Conservation (phyloP, 176 grass and related monocot genomes). For the Metroxylon sagu region DNA sequence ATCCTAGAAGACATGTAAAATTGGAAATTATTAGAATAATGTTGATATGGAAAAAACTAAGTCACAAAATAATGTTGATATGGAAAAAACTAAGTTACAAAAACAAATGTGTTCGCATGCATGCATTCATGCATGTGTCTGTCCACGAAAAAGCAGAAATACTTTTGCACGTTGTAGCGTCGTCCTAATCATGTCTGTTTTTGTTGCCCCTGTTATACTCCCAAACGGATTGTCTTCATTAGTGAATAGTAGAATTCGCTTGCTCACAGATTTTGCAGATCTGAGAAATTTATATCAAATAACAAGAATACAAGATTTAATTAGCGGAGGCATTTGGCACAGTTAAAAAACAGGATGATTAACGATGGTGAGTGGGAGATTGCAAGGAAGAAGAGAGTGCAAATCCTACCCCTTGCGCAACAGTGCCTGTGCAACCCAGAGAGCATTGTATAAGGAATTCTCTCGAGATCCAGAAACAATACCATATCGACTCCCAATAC, state of each 20-base stretch:
- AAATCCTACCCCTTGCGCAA: constrained; percentile 73
- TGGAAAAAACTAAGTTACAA: too few species aligned
- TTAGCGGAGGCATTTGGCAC: neutral
- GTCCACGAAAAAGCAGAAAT: neutral
- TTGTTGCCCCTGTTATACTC: constrained; percentile 47
- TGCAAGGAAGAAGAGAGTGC: neutral
- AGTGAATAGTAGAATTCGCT: constrained; percentile 85
- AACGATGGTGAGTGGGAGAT: too few species aligned
- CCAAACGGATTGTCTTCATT: constrained; percentile 97
- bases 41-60: too few species aligned
- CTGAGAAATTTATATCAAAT: constrained; percentile 24
- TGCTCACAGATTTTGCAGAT: constrained; percentile 62
- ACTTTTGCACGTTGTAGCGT: constrained; percentile 84
- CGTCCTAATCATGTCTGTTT: constrained; percentile 86
- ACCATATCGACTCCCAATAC: constrained; percentile 83
- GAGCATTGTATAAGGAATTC: constrained; percentile 87
- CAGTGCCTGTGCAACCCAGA: constrained; percentile 86
- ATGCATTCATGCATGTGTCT: too few species aligned
- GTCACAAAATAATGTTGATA: too few species aligned
- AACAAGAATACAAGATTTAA: neutral
- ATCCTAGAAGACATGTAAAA: constrained; percentile 34
- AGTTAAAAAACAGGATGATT: too few species aligned
- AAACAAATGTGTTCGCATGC: too few species aligned
- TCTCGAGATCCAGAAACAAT: constrained; percentile 69
- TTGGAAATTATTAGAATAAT: too few species aligned